Conservation (phyloP, 305 asterid species). For the Solanum hybrid region DNA sequence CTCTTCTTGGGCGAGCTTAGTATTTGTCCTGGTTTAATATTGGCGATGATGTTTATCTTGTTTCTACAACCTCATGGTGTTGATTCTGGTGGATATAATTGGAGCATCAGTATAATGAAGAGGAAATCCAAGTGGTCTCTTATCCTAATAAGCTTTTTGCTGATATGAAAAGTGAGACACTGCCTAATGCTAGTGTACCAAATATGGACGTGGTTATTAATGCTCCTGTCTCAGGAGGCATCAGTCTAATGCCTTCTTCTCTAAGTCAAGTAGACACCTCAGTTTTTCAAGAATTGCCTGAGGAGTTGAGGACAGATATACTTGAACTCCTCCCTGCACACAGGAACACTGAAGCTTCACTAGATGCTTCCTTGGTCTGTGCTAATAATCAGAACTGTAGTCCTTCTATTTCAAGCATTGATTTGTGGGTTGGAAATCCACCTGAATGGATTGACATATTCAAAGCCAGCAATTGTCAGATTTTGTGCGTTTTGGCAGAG, state of each 20-base stretch:
- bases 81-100: conserved; percentile 4
- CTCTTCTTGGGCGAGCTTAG: not conserved
- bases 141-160: conserved; percentile 14
- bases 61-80: not conserved
- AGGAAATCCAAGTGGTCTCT: conserved; percentile 4
- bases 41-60: conserved; percentile 5
- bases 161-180: conserved; percentile 16
- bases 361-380: conserved; percentile 28
- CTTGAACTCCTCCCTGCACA: conserved; percentile 66
- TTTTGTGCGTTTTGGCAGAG: conserved; percentile 39
- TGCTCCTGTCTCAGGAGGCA: conserved; percentile 26
- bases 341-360: conserved; percentile 30
- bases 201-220: conserved; percentile 9
- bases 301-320: conserved; percentile 71
- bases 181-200: conserved; percentile 16
- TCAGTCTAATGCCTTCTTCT: conserved; percentile 66
- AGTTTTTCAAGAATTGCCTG: conserved; percentile 76
- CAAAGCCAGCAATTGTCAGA: conserved; percentile 32
- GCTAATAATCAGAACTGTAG: conserved; percentile 23
- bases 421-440: conserved; percentile 73
- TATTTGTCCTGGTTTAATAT: not conserved
- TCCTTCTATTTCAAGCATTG: conserved; percentile 20
- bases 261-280: conserved; percentile 82
- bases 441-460: conserved; percentile 82
- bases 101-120: conserved; percentile 6